Percentiles rank a stretch among this genome's conserved stretches.
Conservation (phyloP, 768 basidiomycete genomes). For the Cystobasidium onofrii region DNA sequence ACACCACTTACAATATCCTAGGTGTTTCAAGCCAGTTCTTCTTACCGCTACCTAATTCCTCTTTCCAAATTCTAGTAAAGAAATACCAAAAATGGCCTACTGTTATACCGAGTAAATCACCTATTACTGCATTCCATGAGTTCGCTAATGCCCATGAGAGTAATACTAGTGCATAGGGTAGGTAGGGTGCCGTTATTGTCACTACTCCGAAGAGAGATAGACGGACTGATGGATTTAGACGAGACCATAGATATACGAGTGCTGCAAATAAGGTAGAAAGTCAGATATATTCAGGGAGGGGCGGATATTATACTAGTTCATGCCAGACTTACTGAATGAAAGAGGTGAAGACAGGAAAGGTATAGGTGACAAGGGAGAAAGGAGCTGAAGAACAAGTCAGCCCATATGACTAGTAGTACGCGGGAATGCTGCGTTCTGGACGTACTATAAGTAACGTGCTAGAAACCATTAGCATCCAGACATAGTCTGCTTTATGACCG, state of each 20-base stretch:
- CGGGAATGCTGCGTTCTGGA: slow-evolving; percentile 27
- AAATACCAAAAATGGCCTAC: slow-evolving; percentile 66
- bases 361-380: slow-evolving; percentile 36
- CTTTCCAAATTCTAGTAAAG: slow-evolving; percentile 39
- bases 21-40: slow-evolving; percentile 40
- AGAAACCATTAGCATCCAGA: slow-evolving; percentile 83
- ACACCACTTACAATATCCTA: slow-evolving; percentile 27
- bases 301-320: slow-evolving; percentile 56
- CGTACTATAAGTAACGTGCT: slow-evolving; percentile 75
- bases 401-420: no score
- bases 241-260: slow-evolving; percentile 93
- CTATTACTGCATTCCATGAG: slow-evolving; percentile 68
- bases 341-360: slow-evolving; percentile 58
- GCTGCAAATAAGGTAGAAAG: slow-evolving; percentile 76
- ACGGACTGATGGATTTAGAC: slow-evolving; percentile 86
- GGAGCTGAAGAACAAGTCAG: slow-evolving; percentile 38
- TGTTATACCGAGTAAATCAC: slow-evolving; percentile 72
- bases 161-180: slow-evolving; percentile 79
- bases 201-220: slow-evolving; percentile 91
- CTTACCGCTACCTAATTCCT: slow-evolving; percentile 36
- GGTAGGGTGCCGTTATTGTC: slow-evolving; percentile 90
- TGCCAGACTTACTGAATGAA: slow-evolving; percentile 36
- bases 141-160: slow-evolving; percentile 53
- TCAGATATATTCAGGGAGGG: slow-evolving; percentile 48
- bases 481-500: slow-evolving; percentile 82